Conservation (phyloP, 1,284 basidiomycete genomes). For the Tremellales sp. region DNA sequence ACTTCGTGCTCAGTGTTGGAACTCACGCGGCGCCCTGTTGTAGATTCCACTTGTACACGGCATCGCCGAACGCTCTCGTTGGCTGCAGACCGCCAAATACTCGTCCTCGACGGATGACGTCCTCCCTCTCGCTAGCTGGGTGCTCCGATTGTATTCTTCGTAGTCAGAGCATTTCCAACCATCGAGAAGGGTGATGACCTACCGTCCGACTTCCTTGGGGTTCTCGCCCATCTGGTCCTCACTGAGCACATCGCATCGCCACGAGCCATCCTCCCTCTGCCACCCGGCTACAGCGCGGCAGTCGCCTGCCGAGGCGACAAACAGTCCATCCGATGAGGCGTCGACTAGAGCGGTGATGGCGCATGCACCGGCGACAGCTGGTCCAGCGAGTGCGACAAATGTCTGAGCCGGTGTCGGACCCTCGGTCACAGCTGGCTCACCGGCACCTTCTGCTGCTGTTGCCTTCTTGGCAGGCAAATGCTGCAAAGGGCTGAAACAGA, state of each 20-base stretch:
- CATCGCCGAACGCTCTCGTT: conserved; percentile 82
- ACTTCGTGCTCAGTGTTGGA: no score
- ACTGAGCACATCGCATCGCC: conserved; percentile 73
- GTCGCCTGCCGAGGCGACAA: conserved; percentile 90
- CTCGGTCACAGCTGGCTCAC: conserved; percentile 1
- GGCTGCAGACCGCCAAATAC: conserved; percentile 92
- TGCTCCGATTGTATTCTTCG: conserved; percentile 88
- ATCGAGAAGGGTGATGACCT: background rate
- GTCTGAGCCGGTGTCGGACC: conserved; percentile 20
- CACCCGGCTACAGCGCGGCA: conserved; percentile 92
- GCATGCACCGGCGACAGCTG: conserved; percentile 79
- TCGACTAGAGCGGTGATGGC: conserved; percentile 82
- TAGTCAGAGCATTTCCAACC: background rate
- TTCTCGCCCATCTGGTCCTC: conserved; percentile 96
- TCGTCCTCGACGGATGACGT: conserved; percentile 79
- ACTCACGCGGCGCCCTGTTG: conserved; percentile 68
- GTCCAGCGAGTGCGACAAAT: conserved; percentile 62
- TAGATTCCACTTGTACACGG: conserved; percentile 74
- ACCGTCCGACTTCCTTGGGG: conserved; percentile 60
- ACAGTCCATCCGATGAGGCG: conserved; percentile 70
- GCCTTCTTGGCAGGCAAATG: conserved; percentile 50
- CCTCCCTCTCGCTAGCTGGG: conserved; percentile 70
- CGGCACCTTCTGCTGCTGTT: no score
- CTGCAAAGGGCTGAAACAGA: conserved; percentile 50
- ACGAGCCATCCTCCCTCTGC: conserved; percentile 55